Conservation (phyloP, 495 filamentous ascomycete genomes). For the Physcia stellaris region DNA sequence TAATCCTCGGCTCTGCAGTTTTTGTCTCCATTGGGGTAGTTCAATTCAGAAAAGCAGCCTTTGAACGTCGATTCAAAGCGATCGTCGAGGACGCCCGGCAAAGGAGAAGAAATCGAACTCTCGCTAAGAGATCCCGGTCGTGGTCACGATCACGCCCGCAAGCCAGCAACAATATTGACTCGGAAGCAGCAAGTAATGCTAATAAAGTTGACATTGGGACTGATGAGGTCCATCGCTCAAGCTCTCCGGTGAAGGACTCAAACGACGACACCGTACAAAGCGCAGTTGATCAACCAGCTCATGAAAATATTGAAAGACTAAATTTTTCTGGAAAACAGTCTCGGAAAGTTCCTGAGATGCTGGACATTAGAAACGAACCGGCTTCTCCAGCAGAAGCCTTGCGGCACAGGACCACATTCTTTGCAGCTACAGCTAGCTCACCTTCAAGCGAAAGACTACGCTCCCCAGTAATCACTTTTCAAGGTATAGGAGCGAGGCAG, state of each 20-base stretch:
- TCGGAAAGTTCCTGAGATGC: neutral
- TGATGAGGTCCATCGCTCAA: neutral
- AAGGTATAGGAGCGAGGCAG: conserved; percentile 38
- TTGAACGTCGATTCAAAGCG: conserved; percentile 50
- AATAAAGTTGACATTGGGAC: neutral
- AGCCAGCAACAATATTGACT: neutral
- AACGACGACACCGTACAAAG: neutral
- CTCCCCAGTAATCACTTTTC: conserved; percentile 35
- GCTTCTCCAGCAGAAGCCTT: neutral
- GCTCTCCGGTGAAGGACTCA: neutral
- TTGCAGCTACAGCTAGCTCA: conserved; percentile 14
- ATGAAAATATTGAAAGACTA: neutral
- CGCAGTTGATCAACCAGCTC: neutral
- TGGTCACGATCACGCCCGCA: conserved; percentile 1
- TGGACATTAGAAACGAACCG: neutral
- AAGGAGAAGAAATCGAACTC: conserved; percentile 4
- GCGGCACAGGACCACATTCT: neutral
- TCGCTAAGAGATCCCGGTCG: conserved; percentile 2
- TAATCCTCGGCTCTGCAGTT: conserved; percentile 59
- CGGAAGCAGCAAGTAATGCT: neutral
- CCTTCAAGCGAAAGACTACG: conserved; percentile 17
- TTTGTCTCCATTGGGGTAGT: conserved; percentile 52
- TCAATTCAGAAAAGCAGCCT: conserved; percentile 44
- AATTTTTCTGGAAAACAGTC: neutral
- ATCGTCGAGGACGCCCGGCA: conserved; percentile 36